phyloP scores from a whole-genome alignment of 2,329 filamentous ascomycete species.

The Exophiala aquamarina region DNA sequence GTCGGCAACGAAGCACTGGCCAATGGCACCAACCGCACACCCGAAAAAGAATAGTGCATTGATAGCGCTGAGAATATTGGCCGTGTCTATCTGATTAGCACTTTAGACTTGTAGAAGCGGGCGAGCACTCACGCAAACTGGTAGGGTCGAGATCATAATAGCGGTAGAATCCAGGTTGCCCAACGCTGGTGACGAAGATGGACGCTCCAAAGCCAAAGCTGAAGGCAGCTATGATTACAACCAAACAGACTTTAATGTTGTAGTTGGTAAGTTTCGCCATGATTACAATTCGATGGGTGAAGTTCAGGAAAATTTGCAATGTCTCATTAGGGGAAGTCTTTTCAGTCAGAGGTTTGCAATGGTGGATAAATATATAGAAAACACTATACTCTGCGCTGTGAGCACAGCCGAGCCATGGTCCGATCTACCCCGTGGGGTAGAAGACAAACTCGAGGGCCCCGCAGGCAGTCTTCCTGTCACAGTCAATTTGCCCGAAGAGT shows the following conservation, averaged over 20 bases:
- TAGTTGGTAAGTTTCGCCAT: constrained; percentile 4
- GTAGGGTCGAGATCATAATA: constrained; percentile 1
- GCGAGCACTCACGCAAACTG: neutral
- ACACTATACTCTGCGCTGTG: too few species aligned
- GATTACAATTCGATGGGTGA: neutral
- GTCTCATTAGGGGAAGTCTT: too few species aligned
- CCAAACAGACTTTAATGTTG: neutral
- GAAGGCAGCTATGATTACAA: neutral
- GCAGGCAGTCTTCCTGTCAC: too few species aligned
- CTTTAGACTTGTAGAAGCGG: neutral
- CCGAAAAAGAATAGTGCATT: constrained; percentile 46
- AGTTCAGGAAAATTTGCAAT: too few species aligned
- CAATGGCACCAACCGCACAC: constrained; percentile 35
- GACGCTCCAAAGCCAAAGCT: neutral
- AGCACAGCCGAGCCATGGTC: too few species aligned
- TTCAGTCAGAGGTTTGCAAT: too few species aligned
- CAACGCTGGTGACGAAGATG: constrained; percentile 1
- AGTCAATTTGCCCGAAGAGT: too few species aligned
- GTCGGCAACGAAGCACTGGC: constrained; percentile 39
- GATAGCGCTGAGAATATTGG: constrained; percentile 43
- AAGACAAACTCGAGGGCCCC: too few species aligned
- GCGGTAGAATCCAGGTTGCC: constrained; percentile 3
- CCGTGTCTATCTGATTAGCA: constrained; percentile 27
- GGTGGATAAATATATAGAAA: too few species aligned
- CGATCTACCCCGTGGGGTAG: too few species aligned